Evolutionary conservation across 192 early-diverging fungal genomes (phyloP).

Genomic region (Entomortierella parvispora): DNA sequence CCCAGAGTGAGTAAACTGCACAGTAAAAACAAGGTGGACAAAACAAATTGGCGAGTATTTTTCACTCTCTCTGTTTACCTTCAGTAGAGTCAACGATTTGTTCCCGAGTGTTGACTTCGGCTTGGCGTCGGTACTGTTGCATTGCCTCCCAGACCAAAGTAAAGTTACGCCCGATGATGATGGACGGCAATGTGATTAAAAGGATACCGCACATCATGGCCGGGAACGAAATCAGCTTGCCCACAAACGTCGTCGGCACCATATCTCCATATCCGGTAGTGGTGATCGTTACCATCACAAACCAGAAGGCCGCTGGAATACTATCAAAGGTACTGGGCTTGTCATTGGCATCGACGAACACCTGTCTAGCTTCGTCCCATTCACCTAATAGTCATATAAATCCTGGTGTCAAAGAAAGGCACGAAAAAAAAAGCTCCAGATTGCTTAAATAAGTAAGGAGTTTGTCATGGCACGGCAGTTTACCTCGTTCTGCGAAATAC

Average conservation of each 20-base stretch:
- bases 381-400: conserved; percentile 25
- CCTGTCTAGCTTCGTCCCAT: conserved; percentile 69
- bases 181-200: conserved; percentile 81
- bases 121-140: conserved; percentile 50
- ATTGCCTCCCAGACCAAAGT: conserved; percentile 82
- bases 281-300: conserved; percentile 78
- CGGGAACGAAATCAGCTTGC: conserved; percentile 79
- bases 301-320: conserved; percentile 81
- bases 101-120: conserved; percentile 1
- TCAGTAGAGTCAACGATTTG: conserved; percentile 9
- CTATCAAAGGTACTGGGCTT: conserved; percentile 75
- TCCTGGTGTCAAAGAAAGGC: not conserved
- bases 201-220: conserved; percentile 83
- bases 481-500: conserved; percentile 80
- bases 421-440: not conserved
- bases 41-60: no score
- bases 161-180: conserved; percentile 83
- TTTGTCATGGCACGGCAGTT: not conserved
- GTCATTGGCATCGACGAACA: conserved; percentile 70
- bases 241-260: conserved; percentile 79
- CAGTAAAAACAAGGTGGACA: no score
- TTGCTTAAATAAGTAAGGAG: no score
- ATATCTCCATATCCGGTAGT: conserved; percentile 83
- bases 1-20: not conserved
- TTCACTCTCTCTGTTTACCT: no score